Evolutionary conservation across 352 stramenopile genomes (phyloP), one percentile per base, ranked within the genome.

Genomic region (Pythium periplocum): DNA sequence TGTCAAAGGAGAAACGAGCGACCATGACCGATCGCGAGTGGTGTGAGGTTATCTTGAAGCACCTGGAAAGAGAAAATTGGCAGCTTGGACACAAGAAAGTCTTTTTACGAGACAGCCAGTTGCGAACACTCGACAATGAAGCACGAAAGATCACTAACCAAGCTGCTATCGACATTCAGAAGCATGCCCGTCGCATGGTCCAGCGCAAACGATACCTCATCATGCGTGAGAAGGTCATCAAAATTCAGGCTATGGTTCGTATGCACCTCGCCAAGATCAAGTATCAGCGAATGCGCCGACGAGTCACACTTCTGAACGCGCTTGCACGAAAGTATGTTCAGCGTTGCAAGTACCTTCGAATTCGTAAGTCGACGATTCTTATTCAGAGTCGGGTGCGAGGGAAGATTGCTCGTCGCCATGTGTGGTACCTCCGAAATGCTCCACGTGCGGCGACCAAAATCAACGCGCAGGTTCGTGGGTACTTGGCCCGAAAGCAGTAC

Each of bases 61-160:
- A 68, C 35, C 71, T 95, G 32, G 69, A 80, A 32, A 81, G 85
- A 31, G 79, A 92, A 40, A 95, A 93, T 53, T 95, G 85, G 85
- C 85, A 95, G 48, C 57, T 95, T 10, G 85, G 85, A 12, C 79
- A 95, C 70, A 91, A 92, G 54, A 95, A 95, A 48, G 85, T 95
- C 0, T 95, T 95, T 38, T 68, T 95, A 49, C 82, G 85, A 44
- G 85, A 95, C 53, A 87, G 78, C 36, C 83, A 93, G 46, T 59
- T 95, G 40, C 81, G 85, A 9, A 77, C 86, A 40, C 58, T 95
- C 12, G 85, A 95, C 48, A 92, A 91, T 32, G 82, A 92, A 61
- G 75, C 76, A 1, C 79, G 83, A n/a, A 93, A 91, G 61, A 88
- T 95, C 57, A 86, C 79, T n/a, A 69, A 87, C 8, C 75, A 93